Percentiles rank a stretch among this genome's conserved stretches.
Conservation (phyloP, 345 rosid species). For the Cardiospermum halicacabum region DNA sequence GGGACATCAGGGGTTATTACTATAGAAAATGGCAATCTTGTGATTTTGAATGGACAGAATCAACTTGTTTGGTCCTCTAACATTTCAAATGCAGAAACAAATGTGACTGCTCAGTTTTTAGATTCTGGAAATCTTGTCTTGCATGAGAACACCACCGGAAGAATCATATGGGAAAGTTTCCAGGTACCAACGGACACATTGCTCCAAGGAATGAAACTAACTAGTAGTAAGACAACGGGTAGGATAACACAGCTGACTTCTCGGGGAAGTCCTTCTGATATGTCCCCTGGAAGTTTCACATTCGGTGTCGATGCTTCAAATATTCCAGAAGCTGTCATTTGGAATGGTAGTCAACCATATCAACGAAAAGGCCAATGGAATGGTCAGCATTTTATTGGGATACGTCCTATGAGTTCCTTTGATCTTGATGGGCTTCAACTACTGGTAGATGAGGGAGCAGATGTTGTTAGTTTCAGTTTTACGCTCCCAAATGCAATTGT, state of each 20-base stretch:
- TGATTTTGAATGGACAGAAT: constrained; percentile 31
- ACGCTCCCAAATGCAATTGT: background rate
- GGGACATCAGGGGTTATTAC: constrained; percentile 41
- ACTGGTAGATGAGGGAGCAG: constrained; percentile 14
- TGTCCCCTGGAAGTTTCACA: constrained; percentile 44
- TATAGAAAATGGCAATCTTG: constrained; percentile 45
- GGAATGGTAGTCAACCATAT: constrained; percentile 35
- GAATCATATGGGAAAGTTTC: constrained; percentile 55
- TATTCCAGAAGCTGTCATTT: constrained; percentile 32
- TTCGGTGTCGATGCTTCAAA: constrained; percentile 25
- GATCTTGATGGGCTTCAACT: constrained; percentile 27
- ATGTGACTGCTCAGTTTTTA: constrained; percentile 32
- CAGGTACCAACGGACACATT: constrained; percentile 30
- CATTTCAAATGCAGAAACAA: constrained; percentile 19
- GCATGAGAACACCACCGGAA: constrained; percentile 21
- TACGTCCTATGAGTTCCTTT: constrained; percentile 20
- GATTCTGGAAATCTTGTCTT: constrained; percentile 51
- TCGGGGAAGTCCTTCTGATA: constrained; percentile 48
- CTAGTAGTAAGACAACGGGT: constrained; percentile 21
- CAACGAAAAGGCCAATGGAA: constrained; percentile 69
- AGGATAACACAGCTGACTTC: constrained; percentile 30
- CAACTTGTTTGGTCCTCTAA: constrained; percentile 53
- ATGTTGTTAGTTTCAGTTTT: constrained; percentile 14
- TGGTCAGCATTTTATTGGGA: constrained; percentile 35
- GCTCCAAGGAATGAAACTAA: constrained; percentile 37